These are phyloP conservation scores for Arxiozyma heterogenica DNA, from an alignment of 1,139 yeast genomes.

Conservation along the genomic window DNA sequence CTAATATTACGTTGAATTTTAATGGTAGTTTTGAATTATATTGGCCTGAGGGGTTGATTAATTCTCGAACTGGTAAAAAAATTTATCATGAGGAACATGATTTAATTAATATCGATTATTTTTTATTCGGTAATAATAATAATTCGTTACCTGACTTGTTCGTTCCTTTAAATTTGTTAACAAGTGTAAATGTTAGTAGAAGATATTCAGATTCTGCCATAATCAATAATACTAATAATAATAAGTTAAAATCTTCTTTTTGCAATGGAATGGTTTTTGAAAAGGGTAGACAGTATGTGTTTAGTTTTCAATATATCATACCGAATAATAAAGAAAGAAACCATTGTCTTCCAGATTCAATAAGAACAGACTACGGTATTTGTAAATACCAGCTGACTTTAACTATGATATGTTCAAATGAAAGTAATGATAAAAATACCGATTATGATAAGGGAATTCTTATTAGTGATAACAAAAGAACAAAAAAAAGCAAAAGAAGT, in stretches of 20 bases:
- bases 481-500: too few relatives aligned
- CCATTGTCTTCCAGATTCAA: slow-evolving; percentile 55
- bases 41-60: slow-evolving; percentile 1
- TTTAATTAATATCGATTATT: background rate
- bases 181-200: background rate
- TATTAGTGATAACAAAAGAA: too few relatives aligned
- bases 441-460: too few relatives aligned
- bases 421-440: background rate
- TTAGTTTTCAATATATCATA: slow-evolving; percentile 81
- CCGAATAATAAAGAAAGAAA: slow-evolving; percentile 44
- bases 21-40: background rate
- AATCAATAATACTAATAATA: slow-evolving; percentile 35
- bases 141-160: background rate
- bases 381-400: slow-evolving; percentile 48
- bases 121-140: background rate
- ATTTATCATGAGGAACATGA: background rate
- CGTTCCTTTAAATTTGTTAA: background rate
- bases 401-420: background rate
- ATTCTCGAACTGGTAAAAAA: background rate
- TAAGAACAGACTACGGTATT: slow-evolving; percentile 67
- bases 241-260: background rate
- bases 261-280: slow-evolving; percentile 28
- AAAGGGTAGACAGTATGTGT: slow-evolving; percentile 75
- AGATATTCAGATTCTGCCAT: slow-evolving; percentile 9
- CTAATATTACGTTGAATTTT: background rate